Percentiles rank a stretch among this genome's conserved stretches.
Evolutionary conservation across 2,329 filamentous ascomycete species (phyloP).

Genomic region (Apiospora marii): DNA sequence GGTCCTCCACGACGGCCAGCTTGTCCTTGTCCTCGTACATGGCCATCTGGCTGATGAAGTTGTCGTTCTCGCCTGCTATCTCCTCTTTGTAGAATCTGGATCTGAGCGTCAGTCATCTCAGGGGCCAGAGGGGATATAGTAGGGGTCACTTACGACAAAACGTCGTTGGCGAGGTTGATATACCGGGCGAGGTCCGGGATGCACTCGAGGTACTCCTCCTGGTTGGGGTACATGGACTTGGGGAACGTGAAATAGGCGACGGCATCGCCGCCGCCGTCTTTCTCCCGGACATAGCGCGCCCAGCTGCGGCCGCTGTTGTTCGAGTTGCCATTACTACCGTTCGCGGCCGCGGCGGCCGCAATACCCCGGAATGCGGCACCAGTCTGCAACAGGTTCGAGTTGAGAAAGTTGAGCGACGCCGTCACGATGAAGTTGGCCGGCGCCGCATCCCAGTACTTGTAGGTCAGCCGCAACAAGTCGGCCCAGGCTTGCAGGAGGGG

Average conservation of each 20-base stretch:
- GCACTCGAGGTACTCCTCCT: conserved; percentile 38
- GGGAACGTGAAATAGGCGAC: conserved; percentile 41
- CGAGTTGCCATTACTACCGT: conserved; percentile 29
- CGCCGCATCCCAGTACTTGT: conserved; percentile 36
- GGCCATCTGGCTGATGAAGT: conserved; percentile 39
- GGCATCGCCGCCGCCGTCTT: conserved; percentile 37
- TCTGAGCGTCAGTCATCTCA: not conserved
- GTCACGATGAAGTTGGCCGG: conserved; percentile 40
- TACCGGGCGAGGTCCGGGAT: conserved; percentile 39
- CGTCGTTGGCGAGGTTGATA: conserved; percentile 39
- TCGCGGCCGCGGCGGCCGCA: not conserved
- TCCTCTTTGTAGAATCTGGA: conserved; percentile 43
- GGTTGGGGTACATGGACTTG: conserved; percentile 36
- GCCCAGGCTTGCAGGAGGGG: conserved; percentile 36
- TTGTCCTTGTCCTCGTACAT: conserved; percentile 31
- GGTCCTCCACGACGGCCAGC: conserved; percentile 29
- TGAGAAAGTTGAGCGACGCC: conserved; percentile 40
- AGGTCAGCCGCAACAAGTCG: conserved; percentile 32
- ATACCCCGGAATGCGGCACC: conserved; percentile 30
- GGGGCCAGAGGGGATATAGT: no score
- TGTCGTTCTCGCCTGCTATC: conserved; percentile 35
- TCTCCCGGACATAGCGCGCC: conserved; percentile 40
- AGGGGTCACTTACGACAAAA: conserved; percentile 37
- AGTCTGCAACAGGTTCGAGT: conserved; percentile 38
- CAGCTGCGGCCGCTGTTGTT: conserved; percentile 35